Conservation (phyloP, 257 asterid species). For the Solanum pimpinellifolium region DNA sequence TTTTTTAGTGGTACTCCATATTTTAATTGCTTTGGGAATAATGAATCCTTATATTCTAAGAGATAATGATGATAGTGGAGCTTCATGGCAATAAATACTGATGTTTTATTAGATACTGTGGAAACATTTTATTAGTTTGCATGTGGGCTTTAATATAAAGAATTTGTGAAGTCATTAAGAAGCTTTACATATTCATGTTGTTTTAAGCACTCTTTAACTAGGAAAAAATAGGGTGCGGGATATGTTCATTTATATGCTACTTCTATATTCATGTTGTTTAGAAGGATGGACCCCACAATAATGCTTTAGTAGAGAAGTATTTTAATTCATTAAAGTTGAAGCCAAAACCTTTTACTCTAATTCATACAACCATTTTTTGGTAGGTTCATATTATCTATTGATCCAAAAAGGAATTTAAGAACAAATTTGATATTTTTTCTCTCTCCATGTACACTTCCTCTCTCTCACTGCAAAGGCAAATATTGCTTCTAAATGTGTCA, state of each 20-base stretch:
- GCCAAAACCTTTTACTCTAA: neutral
- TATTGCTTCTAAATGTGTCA: neutral
- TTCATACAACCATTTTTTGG: neutral
- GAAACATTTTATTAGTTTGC: neutral
- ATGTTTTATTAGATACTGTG: neutral
- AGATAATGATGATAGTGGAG: conserved; percentile 24
- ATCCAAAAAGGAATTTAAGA: neutral
- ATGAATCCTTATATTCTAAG: conserved; percentile 40
- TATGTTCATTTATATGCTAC: neutral
- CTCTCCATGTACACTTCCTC: neutral
- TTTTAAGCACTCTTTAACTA: neutral
- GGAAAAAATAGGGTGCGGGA: neutral
- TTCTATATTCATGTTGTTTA: neutral
- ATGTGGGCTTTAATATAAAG: neutral
- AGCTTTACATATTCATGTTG: neutral
- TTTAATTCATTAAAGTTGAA: neutral
- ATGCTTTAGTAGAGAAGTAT: neutral
- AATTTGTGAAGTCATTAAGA: neutral
- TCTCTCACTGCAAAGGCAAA: neutral
- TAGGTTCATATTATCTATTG: neutral
- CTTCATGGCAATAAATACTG: neutral
- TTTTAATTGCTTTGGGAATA: conserved; percentile 9
- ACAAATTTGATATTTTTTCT: neutral
- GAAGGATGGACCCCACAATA: neutral
- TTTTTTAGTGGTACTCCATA: neutral